Evolutionary conservation across 2,329 filamentous ascomycete species (phyloP), one percentile per base, ranked within the genome.

Genomic region (Pseudogymnoascus pannorum): DNA sequence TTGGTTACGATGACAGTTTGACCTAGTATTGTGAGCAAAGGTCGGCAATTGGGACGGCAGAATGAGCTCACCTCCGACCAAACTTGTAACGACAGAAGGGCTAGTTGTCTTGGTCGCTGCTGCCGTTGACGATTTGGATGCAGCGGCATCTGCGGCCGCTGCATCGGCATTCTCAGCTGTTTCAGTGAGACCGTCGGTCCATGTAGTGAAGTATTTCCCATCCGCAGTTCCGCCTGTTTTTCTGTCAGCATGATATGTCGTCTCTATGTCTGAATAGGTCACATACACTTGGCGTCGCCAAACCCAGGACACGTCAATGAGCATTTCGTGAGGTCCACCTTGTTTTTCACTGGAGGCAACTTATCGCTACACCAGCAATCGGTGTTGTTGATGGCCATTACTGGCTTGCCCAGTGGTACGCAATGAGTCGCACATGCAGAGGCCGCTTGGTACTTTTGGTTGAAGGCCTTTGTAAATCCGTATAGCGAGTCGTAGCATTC

Each of bases 281-380:
- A 44, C 68, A 57, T 68, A 72, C 71, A 73, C 24, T 60, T 64
- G 40, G 69, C 66, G 0, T 57, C 33, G 18, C 63, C 63, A 63
- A 65, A 72, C 31, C 71, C 71, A 14, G 67, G 64, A 58, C 71
- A 73, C 24, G 59, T 40, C 22, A 58, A 62, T 44, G 66, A 61
- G 36, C 71, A 73, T 1, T 64, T 54, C 1, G 60, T 57, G 38
- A 66, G 59, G 33, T 64, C 66, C 12, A 66, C 67, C 20, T 66
- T 61, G 18, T 40, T 61, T 4, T 62, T 51, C 1, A 58, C 20
- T 7, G 68, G 64, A 16, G 71, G 71, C n/a, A 72, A 20, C 9
- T 60, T 59, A 14, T 68, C 44, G 58, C 70, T 70, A 59, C 71
- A 73, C 60, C 64, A 72, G 62, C 71, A 73, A n/a, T 65, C 64